Evolutionary conservation across 108 stramenopile species (phyloP).

Genomic region (Cyclostephanos invisitatus): DNA sequence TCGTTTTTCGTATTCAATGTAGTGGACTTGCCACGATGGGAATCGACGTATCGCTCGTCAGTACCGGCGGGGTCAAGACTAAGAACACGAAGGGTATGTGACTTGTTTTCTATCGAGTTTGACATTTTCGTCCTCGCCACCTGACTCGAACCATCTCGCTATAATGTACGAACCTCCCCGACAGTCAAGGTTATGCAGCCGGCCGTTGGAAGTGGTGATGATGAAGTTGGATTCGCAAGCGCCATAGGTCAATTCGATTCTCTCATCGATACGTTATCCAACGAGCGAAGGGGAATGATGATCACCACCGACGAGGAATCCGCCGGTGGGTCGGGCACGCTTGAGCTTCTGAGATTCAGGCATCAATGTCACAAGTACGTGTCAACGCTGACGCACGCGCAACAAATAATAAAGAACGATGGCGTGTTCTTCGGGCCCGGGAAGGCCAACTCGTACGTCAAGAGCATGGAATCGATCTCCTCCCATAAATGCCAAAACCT

Average conservation of each 20-base stretch:
- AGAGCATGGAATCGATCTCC: slow-evolving; percentile 43
- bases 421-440: slow-evolving; percentile 76
- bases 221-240: slow-evolving; percentile 59
- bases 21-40: slow-evolving; percentile 70
- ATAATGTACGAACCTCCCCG: not conserved
- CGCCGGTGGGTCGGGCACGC: slow-evolving; percentile 26
- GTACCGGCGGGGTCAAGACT: slow-evolving; percentile 44
- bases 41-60: slow-evolving; percentile 61
- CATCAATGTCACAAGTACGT: slow-evolving; percentile 65
- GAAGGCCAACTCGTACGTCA: slow-evolving; percentile 66
- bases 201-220: slow-evolving; percentile 39
- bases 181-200: slow-evolving; percentile 59
- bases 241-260: slow-evolving; percentile 74
- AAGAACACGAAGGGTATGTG: slow-evolving; percentile 31
- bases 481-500: slow-evolving; percentile 22
- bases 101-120: not conserved
- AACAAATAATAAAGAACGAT: slow-evolving; percentile 63
- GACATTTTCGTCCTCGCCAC: not conserved
- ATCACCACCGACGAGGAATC: slow-evolving; percentile 10
- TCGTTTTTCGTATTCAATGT: not conserved
- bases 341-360: slow-evolving; percentile 51
- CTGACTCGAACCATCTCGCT: not conserved
- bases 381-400: slow-evolving; percentile 63
- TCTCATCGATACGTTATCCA: slow-evolving; percentile 72
- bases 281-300: slow-evolving; percentile 51